A percentile compares a stretch with the other conserved stretches of the same genome.
Conservation (phyloP, 441 rosid species). For the Populus hybrid region DNA sequence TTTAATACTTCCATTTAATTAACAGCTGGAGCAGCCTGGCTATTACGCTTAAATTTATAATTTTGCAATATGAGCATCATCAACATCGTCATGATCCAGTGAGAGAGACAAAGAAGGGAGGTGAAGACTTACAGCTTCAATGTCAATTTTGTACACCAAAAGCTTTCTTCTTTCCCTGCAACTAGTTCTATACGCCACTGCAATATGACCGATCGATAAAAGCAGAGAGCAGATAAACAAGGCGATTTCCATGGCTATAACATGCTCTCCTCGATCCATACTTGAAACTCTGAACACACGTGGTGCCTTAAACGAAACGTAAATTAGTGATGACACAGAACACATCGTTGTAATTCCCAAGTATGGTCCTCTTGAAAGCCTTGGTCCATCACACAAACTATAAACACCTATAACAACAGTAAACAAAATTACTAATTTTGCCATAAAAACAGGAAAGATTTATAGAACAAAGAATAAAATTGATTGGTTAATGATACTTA, state of each 20-base stretch:
- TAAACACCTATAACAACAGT: conserved; percentile 53
- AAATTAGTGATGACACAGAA: conserved; percentile 57
- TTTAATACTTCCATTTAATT: neutral
- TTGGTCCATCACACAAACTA: conserved; percentile 79
- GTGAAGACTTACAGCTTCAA: too few relatives aligned
- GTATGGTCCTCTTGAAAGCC: conserved; percentile 71
- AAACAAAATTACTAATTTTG: neutral
- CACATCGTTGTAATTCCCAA: conserved; percentile 64
- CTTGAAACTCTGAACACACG: conserved; percentile 49
- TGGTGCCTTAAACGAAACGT: conserved; percentile 72
- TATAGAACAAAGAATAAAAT: neutral
- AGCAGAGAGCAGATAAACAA: conserved; percentile 58
- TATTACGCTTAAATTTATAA: neutral
- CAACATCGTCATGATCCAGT: neutral
- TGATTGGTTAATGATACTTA: conserved; percentile 27
- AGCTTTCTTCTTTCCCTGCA: conserved; percentile 92
- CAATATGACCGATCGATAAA: conserved; percentile 59
- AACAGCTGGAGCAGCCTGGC: neutral
- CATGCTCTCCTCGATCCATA: conserved; percentile 33
- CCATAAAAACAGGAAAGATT: neutral
- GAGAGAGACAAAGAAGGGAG: neutral
- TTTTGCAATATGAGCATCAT: neutral
- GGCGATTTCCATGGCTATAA: conserved; percentile 32
- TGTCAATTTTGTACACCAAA: conserved; percentile 32
- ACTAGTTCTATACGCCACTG: conserved; percentile 74